These are phyloP conservation scores for Fraxinus platypoda DNA, from an alignment of 305 asterid genomes.

Conservation along the genomic window DNA sequence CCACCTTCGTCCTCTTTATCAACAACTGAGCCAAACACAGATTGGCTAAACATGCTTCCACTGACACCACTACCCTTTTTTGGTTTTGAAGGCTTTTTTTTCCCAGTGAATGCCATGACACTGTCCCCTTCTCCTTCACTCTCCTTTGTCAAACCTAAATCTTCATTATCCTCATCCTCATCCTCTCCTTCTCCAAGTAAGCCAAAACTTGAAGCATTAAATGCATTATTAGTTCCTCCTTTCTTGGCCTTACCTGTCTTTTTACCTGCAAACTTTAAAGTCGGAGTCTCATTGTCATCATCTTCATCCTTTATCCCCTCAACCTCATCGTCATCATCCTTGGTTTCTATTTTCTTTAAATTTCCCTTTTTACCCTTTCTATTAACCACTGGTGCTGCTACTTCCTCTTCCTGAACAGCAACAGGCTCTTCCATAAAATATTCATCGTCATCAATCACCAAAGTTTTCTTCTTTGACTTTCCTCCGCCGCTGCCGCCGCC, in stretches of 20 bases:
- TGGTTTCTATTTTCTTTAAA: slow-evolving; percentile 33
- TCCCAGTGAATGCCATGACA: slow-evolving; percentile 23
- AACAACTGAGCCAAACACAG: slow-evolving; percentile 30
- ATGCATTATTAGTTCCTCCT: slow-evolving; percentile 32
- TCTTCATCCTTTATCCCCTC: slow-evolving; percentile 39
- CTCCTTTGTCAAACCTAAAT: slow-evolving; percentile 17
- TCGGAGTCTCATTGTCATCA: slow-evolving; percentile 43
- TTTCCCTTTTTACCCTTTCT: slow-evolving; percentile 65
- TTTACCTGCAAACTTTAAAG: slow-evolving; percentile 45
- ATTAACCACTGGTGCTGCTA: slow-evolving; percentile 36
- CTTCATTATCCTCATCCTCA: slow-evolving; percentile 37
- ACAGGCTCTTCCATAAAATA: slow-evolving; percentile 58
- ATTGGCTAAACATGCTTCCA: slow-evolving; percentile 18
- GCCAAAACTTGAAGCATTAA: slow-evolving; percentile 53
- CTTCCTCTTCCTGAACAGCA: slow-evolving; percentile 54
- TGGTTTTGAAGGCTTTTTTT: slow-evolving; percentile 38
- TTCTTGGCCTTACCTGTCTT: slow-evolving; percentile 64
- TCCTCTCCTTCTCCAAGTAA: slow-evolving; percentile 49
- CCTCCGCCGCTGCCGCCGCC: slow-evolving; percentile 52
- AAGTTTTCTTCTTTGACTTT: slow-evolving; percentile 66
- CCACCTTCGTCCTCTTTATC: slow-evolving; percentile 48
- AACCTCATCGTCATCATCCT: slow-evolving; percentile 42
- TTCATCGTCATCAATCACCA: slow-evolving; percentile 66
- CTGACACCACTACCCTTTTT: slow-evolving; percentile 36
- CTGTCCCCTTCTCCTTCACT: slow-evolving; percentile 19